Conservation (phyloP, 2,329 filamentous ascomycete species). For the Pseudogymnoascus sp. region DNA sequence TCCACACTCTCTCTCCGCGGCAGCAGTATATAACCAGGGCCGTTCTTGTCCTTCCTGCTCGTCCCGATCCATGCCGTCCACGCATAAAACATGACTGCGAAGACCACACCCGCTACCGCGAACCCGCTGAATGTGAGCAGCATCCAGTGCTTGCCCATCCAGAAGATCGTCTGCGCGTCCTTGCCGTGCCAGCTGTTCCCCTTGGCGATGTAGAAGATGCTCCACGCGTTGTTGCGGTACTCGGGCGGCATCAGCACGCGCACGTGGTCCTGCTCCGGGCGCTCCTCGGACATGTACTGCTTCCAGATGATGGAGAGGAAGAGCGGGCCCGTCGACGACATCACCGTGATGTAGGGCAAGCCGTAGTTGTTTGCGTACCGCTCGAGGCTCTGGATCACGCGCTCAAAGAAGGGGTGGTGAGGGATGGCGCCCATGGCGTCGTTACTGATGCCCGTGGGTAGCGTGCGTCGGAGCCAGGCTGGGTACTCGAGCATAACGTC, state of each 20-base stretch:
- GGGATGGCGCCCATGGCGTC: constrained; percentile 69
- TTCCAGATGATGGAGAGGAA: constrained; percentile 71
- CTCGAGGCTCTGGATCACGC: constrained; percentile 58
- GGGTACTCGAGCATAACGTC: constrained; percentile 61
- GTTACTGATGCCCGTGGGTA: constrained; percentile 72
- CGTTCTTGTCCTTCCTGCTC: not conserved
- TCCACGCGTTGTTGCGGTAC: constrained; percentile 60
- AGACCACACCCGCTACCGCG: constrained; percentile 23
- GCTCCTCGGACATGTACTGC: constrained; percentile 53
- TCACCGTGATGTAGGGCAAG: constrained; percentile 62
- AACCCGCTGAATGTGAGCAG: constrained; percentile 29
- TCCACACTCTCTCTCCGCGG: not conserved
- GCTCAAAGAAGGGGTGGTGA: constrained; percentile 65
- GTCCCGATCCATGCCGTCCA: not conserved
- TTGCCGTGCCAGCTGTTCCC: constrained; percentile 38
- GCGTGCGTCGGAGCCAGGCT: constrained; percentile 61
- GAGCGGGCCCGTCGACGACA: constrained; percentile 68
- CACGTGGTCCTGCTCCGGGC: constrained; percentile 43
- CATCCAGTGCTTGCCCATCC: constrained; percentile 37
- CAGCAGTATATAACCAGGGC: not conserved
- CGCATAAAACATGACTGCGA: not conserved
- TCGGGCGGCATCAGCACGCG: constrained; percentile 62
- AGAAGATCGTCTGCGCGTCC: constrained; percentile 40
- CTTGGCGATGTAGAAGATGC: constrained; percentile 53
- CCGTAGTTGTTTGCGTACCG: constrained; percentile 59